phyloP scores from a whole-genome alignment of 805 yeast species.

The Wickerhamiella alocasiicola region DNA sequence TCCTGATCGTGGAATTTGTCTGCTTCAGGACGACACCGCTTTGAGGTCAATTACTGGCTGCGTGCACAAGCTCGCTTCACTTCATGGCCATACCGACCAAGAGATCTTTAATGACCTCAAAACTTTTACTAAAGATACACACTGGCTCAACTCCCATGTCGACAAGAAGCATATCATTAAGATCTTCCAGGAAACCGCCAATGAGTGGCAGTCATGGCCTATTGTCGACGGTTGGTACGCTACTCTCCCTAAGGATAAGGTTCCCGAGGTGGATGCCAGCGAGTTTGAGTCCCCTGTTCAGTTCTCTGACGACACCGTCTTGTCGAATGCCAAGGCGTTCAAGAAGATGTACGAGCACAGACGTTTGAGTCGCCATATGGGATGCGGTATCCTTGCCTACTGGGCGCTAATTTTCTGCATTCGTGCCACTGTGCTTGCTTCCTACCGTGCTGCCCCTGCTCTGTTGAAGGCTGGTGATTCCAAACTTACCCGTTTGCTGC shows the following conservation, averaged over 20 bases:
- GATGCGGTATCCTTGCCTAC: constrained; percentile 8
- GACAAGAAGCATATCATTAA: not conserved
- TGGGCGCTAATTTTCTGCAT: constrained; percentile 7
- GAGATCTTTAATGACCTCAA: constrained; percentile 2
- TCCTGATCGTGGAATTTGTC: constrained; percentile 9
- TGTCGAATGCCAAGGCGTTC: not conserved
- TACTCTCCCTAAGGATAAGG: not conserved
- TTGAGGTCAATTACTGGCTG: constrained; percentile 1
- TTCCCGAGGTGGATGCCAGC: not conserved
- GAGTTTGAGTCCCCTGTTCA: not conserved
- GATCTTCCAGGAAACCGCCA: not conserved
- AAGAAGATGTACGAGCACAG: not conserved
- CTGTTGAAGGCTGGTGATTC: constrained; percentile 6
- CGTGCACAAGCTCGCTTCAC: not conserved
- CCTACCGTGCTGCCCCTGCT: constrained; percentile 3
- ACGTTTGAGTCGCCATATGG: not conserved
- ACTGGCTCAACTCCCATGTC: not conserved
- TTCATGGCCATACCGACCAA: not conserved
- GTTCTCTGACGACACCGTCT: not conserved
- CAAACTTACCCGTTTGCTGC: constrained; percentile 5
- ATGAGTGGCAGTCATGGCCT: constrained; percentile 2
- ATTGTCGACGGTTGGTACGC: not conserved
- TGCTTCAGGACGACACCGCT: not conserved
- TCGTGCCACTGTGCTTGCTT: constrained; percentile 3
- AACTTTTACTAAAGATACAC: not conserved